phyloP scores from a whole-genome alignment of 2,329 filamentous ascomycete species.

The Ilyonectria destructans region DNA sequence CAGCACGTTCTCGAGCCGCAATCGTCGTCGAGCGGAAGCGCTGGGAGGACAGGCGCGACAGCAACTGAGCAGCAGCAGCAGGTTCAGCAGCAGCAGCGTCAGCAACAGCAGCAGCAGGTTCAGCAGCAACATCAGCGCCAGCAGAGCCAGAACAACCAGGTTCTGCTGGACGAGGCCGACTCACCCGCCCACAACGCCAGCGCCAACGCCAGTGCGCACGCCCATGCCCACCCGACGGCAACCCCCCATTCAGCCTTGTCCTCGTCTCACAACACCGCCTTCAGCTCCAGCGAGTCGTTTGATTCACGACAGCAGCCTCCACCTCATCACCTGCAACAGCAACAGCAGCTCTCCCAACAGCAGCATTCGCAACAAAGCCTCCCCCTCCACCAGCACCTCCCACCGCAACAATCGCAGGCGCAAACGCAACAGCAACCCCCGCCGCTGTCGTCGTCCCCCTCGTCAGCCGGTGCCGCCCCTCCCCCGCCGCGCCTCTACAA shows the following conservation, averaged over 20 bases:
- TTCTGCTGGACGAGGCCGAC: constrained; percentile 47
- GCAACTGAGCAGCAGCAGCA: constrained; percentile 42
- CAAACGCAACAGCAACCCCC: constrained; percentile 42
- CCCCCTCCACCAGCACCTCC: constrained; percentile 39
- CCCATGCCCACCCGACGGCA: constrained; percentile 42
- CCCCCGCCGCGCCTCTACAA: constrained; percentile 54
- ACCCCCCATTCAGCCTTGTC: constrained; percentile 65
- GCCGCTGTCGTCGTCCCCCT: constrained; percentile 39
- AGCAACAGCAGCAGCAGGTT: constrained; percentile 36
- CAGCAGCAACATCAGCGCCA: constrained; percentile 22
- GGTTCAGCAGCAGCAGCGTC: constrained; percentile 42
- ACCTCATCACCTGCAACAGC: constrained; percentile 50
- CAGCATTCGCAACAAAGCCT: constrained; percentile 48
- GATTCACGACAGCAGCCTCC: constrained; percentile 48
- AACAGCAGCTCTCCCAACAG: constrained; percentile 49
- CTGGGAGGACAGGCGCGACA: constrained; percentile 44
- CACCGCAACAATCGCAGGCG: constrained; percentile 25
- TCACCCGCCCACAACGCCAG: constrained; percentile 49
- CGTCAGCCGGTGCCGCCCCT: constrained; percentile 39
- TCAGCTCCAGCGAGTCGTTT: constrained; percentile 67
- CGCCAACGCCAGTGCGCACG: constrained; percentile 39
- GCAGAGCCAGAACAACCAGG: constrained; percentile 29
- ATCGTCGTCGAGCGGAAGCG: constrained; percentile 53
- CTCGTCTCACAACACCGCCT: constrained; percentile 55
- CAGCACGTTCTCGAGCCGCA: constrained; percentile 68